Evolutionary conservation across 768 basidiomycete species (phyloP).

Genomic region (Paxillus ammoniavirescens): DNA sequence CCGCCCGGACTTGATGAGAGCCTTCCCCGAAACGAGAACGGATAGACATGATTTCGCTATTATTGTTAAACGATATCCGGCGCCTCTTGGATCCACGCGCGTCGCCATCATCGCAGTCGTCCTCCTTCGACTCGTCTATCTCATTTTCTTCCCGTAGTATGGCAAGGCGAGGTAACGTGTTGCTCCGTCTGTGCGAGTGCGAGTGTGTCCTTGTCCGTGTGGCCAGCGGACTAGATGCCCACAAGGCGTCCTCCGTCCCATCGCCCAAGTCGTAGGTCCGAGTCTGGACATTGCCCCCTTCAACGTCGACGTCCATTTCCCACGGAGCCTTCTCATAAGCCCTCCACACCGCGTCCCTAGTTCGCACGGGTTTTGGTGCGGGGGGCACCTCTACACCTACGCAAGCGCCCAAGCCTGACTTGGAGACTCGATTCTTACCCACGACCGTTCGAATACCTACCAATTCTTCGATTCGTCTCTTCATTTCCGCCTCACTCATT

Average conservation of each 20-base stretch:
- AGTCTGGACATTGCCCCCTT: neutral
- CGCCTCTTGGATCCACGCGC: slow-evolving; percentile 22
- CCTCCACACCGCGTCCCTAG: slow-evolving; percentile 17
- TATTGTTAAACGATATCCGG: slow-evolving; percentile 3
- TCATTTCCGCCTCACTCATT: slow-evolving; percentile 44
- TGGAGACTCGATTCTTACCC: slow-evolving; percentile 28
- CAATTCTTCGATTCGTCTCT: slow-evolving; percentile 54
- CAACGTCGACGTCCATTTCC: slow-evolving; percentile 24
- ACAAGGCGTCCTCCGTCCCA: slow-evolving; percentile 14
- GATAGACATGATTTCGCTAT: neutral
- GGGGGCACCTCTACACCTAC: slow-evolving; percentile 27
- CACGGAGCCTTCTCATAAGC: slow-evolving; percentile 18
- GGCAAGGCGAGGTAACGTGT: slow-evolving; percentile 12
- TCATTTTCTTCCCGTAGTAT: slow-evolving; percentile 31
- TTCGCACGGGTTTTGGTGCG: slow-evolving; percentile 28
- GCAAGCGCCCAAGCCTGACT: slow-evolving; percentile 23
- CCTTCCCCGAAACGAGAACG: neutral
- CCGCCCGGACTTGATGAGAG: neutral
- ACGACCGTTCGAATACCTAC: slow-evolving; percentile 49
- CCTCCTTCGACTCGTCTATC: slow-evolving; percentile 9
- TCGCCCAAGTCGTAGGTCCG: slow-evolving; percentile 4
- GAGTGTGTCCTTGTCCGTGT: slow-evolving; percentile 13
- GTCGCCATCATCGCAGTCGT: slow-evolving; percentile 6
- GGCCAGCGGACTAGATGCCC: slow-evolving; percentile 28
- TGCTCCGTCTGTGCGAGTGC: slow-evolving; percentile 7